phyloP scores from a whole-genome alignment of 1,139 yeast species.

The Nakaseomyces glabratus region DNA sequence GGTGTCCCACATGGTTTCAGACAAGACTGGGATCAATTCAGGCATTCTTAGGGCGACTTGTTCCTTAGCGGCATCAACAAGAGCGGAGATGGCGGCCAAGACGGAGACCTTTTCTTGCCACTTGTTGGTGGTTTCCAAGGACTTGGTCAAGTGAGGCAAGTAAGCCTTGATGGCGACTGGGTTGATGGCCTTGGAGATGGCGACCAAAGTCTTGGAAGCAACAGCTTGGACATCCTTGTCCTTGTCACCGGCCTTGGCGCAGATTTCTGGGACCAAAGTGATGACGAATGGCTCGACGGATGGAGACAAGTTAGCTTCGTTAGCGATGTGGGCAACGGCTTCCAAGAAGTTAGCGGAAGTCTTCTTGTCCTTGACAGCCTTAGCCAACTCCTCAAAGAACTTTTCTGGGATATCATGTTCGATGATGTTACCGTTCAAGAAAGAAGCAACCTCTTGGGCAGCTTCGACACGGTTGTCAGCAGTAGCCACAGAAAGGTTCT shows the following conservation, averaged over 20 bases:
- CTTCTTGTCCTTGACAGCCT: constrained; percentile 76
- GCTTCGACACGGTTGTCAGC: constrained; percentile 77
- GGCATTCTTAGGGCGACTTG: constrained; percentile 99
- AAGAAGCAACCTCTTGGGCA: constrained; percentile 83
- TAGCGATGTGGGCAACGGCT: constrained; percentile 80
- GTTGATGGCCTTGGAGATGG: constrained; percentile 73
- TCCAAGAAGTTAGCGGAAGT: constrained; percentile 68
- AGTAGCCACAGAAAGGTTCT: constrained; percentile 83
- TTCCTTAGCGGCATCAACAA: constrained; percentile 90
- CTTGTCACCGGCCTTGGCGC: constrained; percentile 86
- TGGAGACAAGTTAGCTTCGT: constrained; percentile 70
- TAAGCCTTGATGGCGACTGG: constrained; percentile 89
- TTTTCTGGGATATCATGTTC: constrained; percentile 96
- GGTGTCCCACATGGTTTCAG: constrained; percentile 99
- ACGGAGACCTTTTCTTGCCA: constrained; percentile 98
- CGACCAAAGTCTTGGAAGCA: constrained; percentile 65
- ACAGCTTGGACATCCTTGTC: constrained; percentile 60
- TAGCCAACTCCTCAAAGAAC: constrained; percentile 70
- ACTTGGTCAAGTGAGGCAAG: constrained; percentile 68
- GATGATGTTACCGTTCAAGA: constrained; percentile 92
- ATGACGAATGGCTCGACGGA: constrained; percentile 94
- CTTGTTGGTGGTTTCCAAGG: constrained; percentile 71
- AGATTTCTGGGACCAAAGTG: constrained; percentile 57
- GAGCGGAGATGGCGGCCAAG: constrained; percentile 70
- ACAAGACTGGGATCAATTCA: constrained; percentile 93